Base-by-base conservation (phyloP, 257 asterid species). In the Verbena officinalis region DNA sequence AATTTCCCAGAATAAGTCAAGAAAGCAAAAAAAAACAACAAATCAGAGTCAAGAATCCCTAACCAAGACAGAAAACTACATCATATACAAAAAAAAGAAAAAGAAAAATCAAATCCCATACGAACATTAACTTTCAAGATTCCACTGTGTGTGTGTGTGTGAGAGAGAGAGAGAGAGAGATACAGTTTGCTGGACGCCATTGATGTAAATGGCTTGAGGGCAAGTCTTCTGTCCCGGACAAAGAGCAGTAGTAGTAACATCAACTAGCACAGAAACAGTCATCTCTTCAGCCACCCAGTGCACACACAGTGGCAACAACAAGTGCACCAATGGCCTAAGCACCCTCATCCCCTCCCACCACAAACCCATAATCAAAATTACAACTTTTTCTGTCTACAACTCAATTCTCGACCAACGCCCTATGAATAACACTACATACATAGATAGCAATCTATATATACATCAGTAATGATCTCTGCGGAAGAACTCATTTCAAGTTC, bases 231-330 rank as follows among this genome's bases (percentile, higher is more conserved):
- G 61, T 11, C 83, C 91, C 3, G 95, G 87, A 62, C 97, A 92
- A 44, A 92, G 97, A 71, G 96, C 92, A 69, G 50, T 73, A 9
- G 98, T 89, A 23, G 98, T 87, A 73, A 92, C 84, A 77, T 92
- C 98, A 44, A 92, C 97, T 43, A 92, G 80, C 53, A 89, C 95
- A 11, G 98, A 83, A 55, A 73, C 84, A 40, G 98, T 84, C 97
- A 89, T 89, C 75, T 87, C 98, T 72, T 87, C 95, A 53, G 97
- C 98, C 31, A 89, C 65, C 96, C 97, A 92, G 48, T 92, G 97
- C 65, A 83, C 71, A 69, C 90, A 86, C 20, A 92, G 69, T 39
- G 98, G 90, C 34, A 89, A 52, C 73, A 92, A 50, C 22, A 92
- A 69, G 72, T 92, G 84, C 68, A 87, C 66, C 71, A 92, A 54